Evolutionary conservation across 2,329 filamentous ascomycete genomes (phyloP).

Genomic region (Colletotrichum truncatum): DNA sequence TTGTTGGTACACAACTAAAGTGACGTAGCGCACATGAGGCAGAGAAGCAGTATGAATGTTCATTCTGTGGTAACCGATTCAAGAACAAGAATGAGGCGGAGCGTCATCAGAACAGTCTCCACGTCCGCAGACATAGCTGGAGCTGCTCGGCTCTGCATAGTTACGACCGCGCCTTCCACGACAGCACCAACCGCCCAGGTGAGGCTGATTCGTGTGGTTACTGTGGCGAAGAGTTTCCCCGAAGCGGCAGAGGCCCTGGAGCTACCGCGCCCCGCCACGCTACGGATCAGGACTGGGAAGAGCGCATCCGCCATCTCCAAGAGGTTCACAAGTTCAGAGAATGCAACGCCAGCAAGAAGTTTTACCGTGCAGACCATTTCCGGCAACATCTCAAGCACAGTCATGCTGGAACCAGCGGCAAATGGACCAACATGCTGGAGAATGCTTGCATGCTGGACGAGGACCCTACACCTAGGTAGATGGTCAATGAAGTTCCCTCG

Average conservation of each 20-base stretch:
- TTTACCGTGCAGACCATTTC: slow-evolving; percentile 97
- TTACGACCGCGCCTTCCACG: slow-evolving; percentile 86
- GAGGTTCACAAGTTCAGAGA: slow-evolving; percentile 96
- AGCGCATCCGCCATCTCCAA: slow-evolving; percentile 85
- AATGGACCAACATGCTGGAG: slow-evolving; percentile 99
- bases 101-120: slow-evolving; percentile 93
- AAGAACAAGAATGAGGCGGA: slow-evolving; percentile 99
- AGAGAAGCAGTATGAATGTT: slow-evolving; percentile 96
- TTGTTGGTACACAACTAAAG: slow-evolving; percentile 32
- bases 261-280: slow-evolving; percentile 53
- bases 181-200: slow-evolving; percentile 73
- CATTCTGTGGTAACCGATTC: slow-evolving; percentile 93
- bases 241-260: slow-evolving; percentile 54
- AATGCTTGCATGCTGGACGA: slow-evolving; percentile 95
- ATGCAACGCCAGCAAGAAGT: slow-evolving; percentile 98
- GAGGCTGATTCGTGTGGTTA: slow-evolving; percentile 89
- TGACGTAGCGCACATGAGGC: slow-evolving; percentile 79
- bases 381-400: slow-evolving; percentile 98
- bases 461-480: slow-evolving; percentile 64
- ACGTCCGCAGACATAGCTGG: slow-evolving; percentile 94
- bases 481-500: background rate
- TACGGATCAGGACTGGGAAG: slow-evolving; percentile 89
- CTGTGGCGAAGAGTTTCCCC: slow-evolving; percentile 88
- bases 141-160: slow-evolving; percentile 88
- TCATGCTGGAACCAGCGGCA: slow-evolving; percentile 93